A percentile compares a stretch with the other conserved stretches of the same genome.
phyloP scores from a whole-genome alignment of 2,329 filamentous ascomycete genomes.

The Diplodia scrobiculata region DNA sequence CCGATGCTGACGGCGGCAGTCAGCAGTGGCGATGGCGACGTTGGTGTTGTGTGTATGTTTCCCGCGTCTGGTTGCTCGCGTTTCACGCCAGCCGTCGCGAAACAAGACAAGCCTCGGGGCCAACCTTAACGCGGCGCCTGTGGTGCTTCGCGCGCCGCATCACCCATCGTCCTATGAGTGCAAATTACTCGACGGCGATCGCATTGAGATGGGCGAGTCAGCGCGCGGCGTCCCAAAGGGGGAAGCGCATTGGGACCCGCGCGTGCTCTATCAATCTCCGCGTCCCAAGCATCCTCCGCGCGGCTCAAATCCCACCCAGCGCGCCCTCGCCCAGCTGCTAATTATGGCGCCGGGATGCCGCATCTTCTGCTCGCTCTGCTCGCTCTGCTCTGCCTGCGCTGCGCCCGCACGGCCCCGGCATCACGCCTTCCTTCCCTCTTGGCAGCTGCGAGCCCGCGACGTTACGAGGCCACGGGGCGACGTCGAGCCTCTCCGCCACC shows the following conservation, averaged over 20 bases:
- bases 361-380: too few species aligned
- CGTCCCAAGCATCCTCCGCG: background rate
- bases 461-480: slow-evolving; percentile 16
- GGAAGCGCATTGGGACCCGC: background rate
- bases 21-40: background rate
- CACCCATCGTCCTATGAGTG: background rate
- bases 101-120: slow-evolving; percentile 4
- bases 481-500: background rate
- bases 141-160: slow-evolving; percentile 17
- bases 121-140: slow-evolving; percentile 3
- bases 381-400: background rate
- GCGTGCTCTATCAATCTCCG: slow-evolving; percentile 11
- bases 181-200: slow-evolving; percentile 21
- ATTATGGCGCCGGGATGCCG: background rate
- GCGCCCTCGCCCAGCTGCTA: background rate
- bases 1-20: background rate
- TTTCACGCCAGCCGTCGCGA: slow-evolving; percentile 14
- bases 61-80: background rate
- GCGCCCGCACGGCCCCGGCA: background rate
- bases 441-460: background rate
- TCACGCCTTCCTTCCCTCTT: slow-evolving; percentile 3
- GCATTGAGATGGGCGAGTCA: slow-evolving; percentile 8
- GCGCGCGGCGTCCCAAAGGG: slow-evolving; percentile 8
- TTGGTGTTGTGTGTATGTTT: background rate
- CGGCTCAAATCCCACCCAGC: background rate